Percentiles rank a stretch among this genome's conserved stretches.
Evolutionary conservation across 306 rosid species (phyloP).

Genomic region (Elaeagnus macrophylla): DNA sequence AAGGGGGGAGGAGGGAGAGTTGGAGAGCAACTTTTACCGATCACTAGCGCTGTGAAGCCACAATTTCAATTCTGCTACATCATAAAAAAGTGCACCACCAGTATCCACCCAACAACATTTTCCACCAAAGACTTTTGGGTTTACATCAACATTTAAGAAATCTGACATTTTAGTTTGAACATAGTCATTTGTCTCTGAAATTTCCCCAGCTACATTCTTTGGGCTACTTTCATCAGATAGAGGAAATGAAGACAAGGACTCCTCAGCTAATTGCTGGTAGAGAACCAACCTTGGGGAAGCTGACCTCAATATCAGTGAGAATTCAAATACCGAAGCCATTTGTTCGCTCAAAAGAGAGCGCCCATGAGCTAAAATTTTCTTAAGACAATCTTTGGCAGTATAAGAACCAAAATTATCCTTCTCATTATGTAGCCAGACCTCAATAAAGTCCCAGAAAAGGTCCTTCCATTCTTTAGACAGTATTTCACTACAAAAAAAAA

Average conservation of each 20-base stretch:
- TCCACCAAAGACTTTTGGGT: constrained; percentile 42
- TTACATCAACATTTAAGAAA: constrained; percentile 33
- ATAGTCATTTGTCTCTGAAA: constrained; percentile 16
- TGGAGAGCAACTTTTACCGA: constrained; percentile 32
- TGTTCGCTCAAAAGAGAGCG: constrained; percentile 53
- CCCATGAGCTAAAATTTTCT: constrained; percentile 38
- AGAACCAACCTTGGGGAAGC: constrained; percentile 82
- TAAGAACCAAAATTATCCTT: constrained; percentile 30
- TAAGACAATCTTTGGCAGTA: constrained; percentile 60
- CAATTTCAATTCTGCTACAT: constrained; percentile 36
- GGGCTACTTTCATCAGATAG: constrained; percentile 38
- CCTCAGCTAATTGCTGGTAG: constrained; percentile 62
- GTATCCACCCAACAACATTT: constrained; percentile 91
- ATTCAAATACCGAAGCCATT: constrained; percentile 64
- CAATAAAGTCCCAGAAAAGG: constrained; percentile 69
- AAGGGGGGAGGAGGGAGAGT: neutral
- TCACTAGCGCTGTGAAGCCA: constrained; percentile 48
- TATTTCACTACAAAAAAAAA: constrained; percentile 49
- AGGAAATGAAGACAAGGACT: constrained; percentile 81
- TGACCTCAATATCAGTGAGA: constrained; percentile 79
- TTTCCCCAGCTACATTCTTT: constrained; percentile 24
- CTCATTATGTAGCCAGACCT: constrained; percentile 50
- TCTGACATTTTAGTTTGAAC: constrained; percentile 30
- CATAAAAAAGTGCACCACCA: constrained; percentile 55
- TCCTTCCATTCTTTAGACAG: constrained; percentile 56